Percentiles rank a stretch among this genome's conserved stretches.
These are phyloP conservation scores for Saccharomycopsis malanga DNA, from an alignment of 805 yeast genomes.

Conservation along the genomic window DNA sequence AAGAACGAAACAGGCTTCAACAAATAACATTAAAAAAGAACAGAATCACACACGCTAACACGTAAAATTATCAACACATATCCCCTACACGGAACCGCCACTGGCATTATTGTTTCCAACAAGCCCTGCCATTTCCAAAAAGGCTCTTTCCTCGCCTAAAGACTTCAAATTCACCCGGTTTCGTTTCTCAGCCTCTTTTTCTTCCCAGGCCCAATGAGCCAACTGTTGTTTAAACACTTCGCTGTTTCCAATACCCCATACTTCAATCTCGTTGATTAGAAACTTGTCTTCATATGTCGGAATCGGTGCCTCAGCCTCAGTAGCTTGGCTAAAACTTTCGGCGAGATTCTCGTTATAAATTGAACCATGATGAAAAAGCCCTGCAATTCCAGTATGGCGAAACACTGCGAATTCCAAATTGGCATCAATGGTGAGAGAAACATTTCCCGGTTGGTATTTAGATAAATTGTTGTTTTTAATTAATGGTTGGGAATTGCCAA, in stretches of 20 bases:
- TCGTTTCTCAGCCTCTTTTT: slow-evolving; percentile 73
- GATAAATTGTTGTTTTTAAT: slow-evolving; percentile 37
- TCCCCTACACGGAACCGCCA: slow-evolving; percentile 45
- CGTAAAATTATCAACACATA: neutral
- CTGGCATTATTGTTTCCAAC: slow-evolving; percentile 41
- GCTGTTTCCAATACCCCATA: slow-evolving; percentile 85
- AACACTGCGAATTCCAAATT: slow-evolving; percentile 76
- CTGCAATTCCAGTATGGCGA: slow-evolving; percentile 54
- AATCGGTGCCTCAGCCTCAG: neutral
- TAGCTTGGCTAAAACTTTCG: neutral
- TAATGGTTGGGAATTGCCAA: slow-evolving; percentile 64
- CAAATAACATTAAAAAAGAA: neutral
- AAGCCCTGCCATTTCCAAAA: slow-evolving; percentile 50
- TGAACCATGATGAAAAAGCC: slow-evolving; percentile 34
- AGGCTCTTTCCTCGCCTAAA: slow-evolving; percentile 75
- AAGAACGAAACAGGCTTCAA: too few species aligned
- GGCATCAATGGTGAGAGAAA: slow-evolving; percentile 71
- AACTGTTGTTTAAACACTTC: slow-evolving; percentile 72
- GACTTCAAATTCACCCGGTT: slow-evolving; percentile 59
- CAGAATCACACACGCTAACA: neutral
- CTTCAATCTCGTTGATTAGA: slow-evolving; percentile 69
- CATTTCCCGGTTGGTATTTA: slow-evolving; percentile 61
- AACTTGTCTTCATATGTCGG: slow-evolving; percentile 59
- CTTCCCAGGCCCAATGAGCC: slow-evolving; percentile 87
- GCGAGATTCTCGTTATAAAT: slow-evolving; percentile 12